Percentiles rank a stretch among this genome's conserved stretches.
Conservation (phyloP, 441 rosid genomes). For the Breynia disticha region DNA sequence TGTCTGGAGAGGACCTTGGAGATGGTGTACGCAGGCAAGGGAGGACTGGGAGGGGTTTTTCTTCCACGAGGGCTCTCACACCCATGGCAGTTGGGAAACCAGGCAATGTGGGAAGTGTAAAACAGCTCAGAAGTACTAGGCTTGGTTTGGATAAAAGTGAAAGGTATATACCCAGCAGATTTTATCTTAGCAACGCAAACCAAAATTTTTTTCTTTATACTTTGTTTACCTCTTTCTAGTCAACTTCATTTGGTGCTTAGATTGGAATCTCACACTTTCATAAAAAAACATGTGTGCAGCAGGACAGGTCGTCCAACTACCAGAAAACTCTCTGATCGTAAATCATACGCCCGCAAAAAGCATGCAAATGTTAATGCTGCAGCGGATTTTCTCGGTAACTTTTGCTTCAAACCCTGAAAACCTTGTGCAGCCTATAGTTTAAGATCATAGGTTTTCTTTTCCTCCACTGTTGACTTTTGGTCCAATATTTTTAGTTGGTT, state of each 20-base stretch:
- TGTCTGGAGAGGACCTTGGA: slow-evolving; percentile 59
- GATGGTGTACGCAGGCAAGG: slow-evolving; percentile 82
- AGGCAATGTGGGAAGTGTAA: slow-evolving; percentile 68
- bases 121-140: slow-evolving; percentile 85
- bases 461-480: slow-evolving; percentile 18
- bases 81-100: slow-evolving; percentile 58
- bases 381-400: slow-evolving; percentile 84
- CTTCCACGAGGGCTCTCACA: slow-evolving; percentile 54
- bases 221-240: slow-evolving; percentile 5
- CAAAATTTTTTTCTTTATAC: slow-evolving; percentile 4
- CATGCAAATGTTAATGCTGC: slow-evolving; percentile 46
- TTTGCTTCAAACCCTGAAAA: neutral
- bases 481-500: slow-evolving; percentile 49
- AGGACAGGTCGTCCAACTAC: slow-evolving; percentile 84
- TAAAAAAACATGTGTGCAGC: slow-evolving; percentile 51
- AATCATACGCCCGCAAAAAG: slow-evolving; percentile 77
- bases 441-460: too few species aligned
- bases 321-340: slow-evolving; percentile 95
- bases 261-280: slow-evolving; percentile 23
- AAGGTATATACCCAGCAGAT: slow-evolving; percentile 39
- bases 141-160: slow-evolving; percentile 71
- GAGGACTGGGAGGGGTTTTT: slow-evolving; percentile 66
- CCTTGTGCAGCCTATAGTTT: neutral
- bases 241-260: slow-evolving; percentile 7
- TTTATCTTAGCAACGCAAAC: slow-evolving; percentile 1